Percentiles rank a stretch among this genome's conserved stretches.
Evolutionary conservation across 2,329 filamentous ascomycete species (phyloP).

Genomic region (Trichoderma asperellum): DNA sequence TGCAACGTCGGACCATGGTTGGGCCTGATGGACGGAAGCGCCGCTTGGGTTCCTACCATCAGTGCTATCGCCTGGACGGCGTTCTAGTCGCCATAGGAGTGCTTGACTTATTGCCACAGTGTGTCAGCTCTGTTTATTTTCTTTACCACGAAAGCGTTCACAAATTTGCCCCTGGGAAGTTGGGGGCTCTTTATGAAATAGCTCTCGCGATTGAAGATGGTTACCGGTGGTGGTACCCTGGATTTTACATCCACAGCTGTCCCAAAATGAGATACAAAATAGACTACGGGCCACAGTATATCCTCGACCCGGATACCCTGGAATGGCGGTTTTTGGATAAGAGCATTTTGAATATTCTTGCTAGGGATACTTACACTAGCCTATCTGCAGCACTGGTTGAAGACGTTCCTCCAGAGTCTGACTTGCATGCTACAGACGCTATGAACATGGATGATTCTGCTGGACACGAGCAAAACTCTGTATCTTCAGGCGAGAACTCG

Average conservation of each 20-base stretch:
- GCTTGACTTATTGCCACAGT: constrained; percentile 74
- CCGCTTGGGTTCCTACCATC: constrained; percentile 74
- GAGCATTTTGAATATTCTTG: constrained; percentile 53
- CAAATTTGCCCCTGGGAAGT: constrained; percentile 71
- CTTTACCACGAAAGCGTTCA: constrained; percentile 78
- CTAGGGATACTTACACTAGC: constrained; percentile 61
- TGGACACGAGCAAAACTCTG: not conserved
- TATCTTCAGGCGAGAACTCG: not conserved
- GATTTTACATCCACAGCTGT: constrained; percentile 81
- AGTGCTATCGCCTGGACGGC: constrained; percentile 80
- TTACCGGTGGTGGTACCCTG: constrained; percentile 78
- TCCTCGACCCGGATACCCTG: constrained; percentile 70
- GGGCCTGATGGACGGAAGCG: constrained; percentile 55
- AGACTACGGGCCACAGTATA: constrained; percentile 73
- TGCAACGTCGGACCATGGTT: constrained; percentile 53
- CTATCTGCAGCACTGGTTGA: constrained; percentile 38
- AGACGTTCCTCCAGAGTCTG: constrained; percentile 13
- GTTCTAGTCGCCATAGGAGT: constrained; percentile 76
- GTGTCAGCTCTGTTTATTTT: constrained; percentile 82
- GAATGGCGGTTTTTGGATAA: constrained; percentile 64
- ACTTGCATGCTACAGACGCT: not conserved
- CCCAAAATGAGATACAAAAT: constrained; percentile 86
- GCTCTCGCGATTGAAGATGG: constrained; percentile 68
- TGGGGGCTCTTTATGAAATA: constrained; percentile 75
- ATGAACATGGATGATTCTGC: not conserved